Evolutionary conservation across 352 stramenopile species (phyloP).

Genomic region (Phytophthora agathidicida): DNA sequence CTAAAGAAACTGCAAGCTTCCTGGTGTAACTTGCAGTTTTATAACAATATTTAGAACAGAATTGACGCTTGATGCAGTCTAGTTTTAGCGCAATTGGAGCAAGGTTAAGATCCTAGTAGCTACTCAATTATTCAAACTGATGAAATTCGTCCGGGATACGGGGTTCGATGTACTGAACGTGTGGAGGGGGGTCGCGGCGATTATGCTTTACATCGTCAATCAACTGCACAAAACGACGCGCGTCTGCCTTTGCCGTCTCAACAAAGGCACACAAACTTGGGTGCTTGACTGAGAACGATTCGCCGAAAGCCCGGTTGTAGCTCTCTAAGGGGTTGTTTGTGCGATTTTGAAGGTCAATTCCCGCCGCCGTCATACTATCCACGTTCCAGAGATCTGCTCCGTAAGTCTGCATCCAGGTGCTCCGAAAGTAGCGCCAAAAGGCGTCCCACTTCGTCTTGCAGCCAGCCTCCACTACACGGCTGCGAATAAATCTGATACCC

Average conservation of each 20-base stretch:
- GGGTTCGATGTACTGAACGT: background rate
- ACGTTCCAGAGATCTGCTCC: constrained; percentile 5
- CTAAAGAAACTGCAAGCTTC: background rate
- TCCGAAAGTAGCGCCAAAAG: constrained; percentile 13
- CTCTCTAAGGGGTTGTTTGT: constrained; percentile 5
- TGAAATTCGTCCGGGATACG: background rate
- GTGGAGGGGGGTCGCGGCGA: background rate
- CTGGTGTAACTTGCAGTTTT: background rate
- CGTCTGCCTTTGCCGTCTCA: background rate
- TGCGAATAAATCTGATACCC: no score
- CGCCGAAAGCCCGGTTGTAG: constrained; percentile 10
- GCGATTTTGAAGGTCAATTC: constrained; percentile 2
- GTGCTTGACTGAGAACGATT: constrained; percentile 1
- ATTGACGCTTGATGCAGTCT: background rate
- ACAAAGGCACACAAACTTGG: constrained; percentile 1
- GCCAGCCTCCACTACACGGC: background rate
- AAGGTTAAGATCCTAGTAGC: background rate
- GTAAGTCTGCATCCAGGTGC: constrained; percentile 3
- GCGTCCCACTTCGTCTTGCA: constrained; percentile 6
- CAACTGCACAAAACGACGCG: background rate
- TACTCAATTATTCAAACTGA: background rate
- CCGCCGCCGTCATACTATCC: background rate
- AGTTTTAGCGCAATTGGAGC: background rate
- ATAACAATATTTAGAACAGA: background rate
- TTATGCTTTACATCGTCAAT: background rate